These are phyloP conservation scores for Globisporangium lucens DNA, from an alignment of 352 stramenopile species.

Conservation along the genomic window DNA sequence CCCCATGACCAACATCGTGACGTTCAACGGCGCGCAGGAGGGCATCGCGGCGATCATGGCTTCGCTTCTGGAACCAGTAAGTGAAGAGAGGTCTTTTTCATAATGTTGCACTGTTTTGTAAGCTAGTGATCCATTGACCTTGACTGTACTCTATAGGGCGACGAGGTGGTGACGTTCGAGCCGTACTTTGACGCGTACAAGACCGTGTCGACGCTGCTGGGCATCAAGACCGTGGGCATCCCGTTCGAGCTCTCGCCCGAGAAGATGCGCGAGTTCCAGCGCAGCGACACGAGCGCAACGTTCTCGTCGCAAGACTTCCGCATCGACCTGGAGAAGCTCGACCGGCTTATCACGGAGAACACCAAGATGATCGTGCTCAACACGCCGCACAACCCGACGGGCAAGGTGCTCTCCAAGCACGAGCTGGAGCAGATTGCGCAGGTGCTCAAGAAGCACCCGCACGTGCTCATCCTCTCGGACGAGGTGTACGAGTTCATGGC, in stretches of 20 bases:
- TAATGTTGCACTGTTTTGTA: neutral
- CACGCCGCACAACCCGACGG: slow-evolving; percentile 98
- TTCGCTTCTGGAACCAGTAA: slow-evolving; percentile 68
- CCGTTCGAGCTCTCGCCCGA: slow-evolving; percentile 54
- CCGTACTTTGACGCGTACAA: slow-evolving; percentile 91
- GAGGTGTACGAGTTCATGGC: slow-evolving; percentile 99
- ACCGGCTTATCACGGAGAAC: slow-evolving; percentile 81
- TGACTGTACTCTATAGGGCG: slow-evolving; percentile 30
- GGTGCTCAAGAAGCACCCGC: slow-evolving; percentile 79
- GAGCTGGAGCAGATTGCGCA: slow-evolving; percentile 93
- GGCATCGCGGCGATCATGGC: slow-evolving; percentile 82
- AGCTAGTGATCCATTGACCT: neutral
- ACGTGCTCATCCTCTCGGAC: slow-evolving; percentile 94
- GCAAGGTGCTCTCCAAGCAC: slow-evolving; percentile 94
- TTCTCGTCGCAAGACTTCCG: slow-evolving; percentile 78
- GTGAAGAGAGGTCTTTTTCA: neutral
- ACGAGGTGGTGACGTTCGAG: slow-evolving; percentile 87
- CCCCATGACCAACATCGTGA: slow-evolving; percentile 80
- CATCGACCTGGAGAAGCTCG: slow-evolving; percentile 85
- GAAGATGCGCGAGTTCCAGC: slow-evolving; percentile 46
- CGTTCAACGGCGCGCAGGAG: slow-evolving; percentile 86
- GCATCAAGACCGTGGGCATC: slow-evolving; percentile 68
- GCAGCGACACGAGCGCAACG: slow-evolving; percentile 16
- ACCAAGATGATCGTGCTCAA: slow-evolving; percentile 98
- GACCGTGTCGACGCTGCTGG: slow-evolving; percentile 80